Base-by-base conservation (phyloP, 73 alveolate species). In the Symbiodinium pilosum region DNA sequence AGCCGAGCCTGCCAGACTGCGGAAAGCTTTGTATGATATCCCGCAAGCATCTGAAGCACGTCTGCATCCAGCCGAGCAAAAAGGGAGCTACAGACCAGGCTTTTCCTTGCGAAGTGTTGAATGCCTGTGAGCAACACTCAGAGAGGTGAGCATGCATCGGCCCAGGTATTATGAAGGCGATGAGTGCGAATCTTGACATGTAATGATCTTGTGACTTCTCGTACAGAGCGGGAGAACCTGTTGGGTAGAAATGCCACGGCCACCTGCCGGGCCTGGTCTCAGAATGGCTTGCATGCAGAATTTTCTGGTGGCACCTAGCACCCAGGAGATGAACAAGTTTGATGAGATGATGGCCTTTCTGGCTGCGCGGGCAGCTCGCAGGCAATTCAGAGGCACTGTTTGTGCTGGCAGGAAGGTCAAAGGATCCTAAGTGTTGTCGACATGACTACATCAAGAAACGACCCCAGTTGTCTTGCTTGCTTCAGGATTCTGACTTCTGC, bases 261-360 rank as follows among this genome's bases (percentile, higher is more conserved):
- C n/a, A n/a, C n/a, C n/a, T n/a, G n/a, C n/a, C n/a, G n/a, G n/a
- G n/a, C n/a, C n/a, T n/a, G n/a, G n/a, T n/a, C n/a, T n/a, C n/a
- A n/a, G n/a, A n/a, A n/a, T n/a, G n/a, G n/a, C n/a, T n/a, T n/a
- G n/a, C n/a, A n/a, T n/a, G n/a, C n/a, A n/a, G n/a, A n/a, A n/a
- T n/a, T n/a, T n/a, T n/a, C n/a, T n/a, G n/a, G n/a, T n/a, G n/a
- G n/a, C n/a, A n/a, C n/a, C n/a, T n/a, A n/a, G n/a, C n/a, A 24
- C 64, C 42, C 41, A 88, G 95, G 95, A 88, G 41, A 88, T 88
- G 95, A 88, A 88, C 95, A 88, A 88, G 73, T 88, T 88, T n/a
- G 95, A 88, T 42, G 95, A 88, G 69, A 88, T 88, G 95, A 88
- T 88, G 95, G 95, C 95, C 47, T 88, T 88, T 24, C 36, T 59